Evolutionary conservation across 805 yeast species (phyloP).

Genomic region (Candida schatavii): DNA sequence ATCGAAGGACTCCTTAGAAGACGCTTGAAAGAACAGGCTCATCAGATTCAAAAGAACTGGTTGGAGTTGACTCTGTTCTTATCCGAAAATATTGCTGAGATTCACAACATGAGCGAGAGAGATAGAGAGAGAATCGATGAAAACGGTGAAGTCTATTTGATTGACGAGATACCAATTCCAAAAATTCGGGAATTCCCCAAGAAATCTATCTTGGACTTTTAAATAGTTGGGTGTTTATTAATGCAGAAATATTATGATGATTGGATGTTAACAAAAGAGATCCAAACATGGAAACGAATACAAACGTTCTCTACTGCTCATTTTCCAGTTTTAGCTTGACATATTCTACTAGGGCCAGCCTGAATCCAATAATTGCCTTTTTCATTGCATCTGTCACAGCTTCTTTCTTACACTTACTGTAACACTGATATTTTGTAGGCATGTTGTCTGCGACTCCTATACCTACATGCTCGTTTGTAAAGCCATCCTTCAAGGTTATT

Average conservation of each 20-base stretch:
- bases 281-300: too few relatives aligned
- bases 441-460: slow-evolving; percentile 31
- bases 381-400: slow-evolving; percentile 47
- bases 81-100: slow-evolving; percentile 64
- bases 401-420: slow-evolving; percentile 43
- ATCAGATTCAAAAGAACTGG: slow-evolving; percentile 70
- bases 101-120: slow-evolving; percentile 75
- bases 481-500: slow-evolving; percentile 44
- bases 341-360: slow-evolving; percentile 23
- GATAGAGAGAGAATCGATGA: slow-evolving; percentile 90
- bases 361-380: slow-evolving; percentile 38
- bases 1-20: slow-evolving; percentile 77
- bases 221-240: slow-evolving; percentile 5
- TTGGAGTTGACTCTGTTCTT: slow-evolving; percentile 54
- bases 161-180: slow-evolving; percentile 77
- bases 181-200: slow-evolving; percentile 59
- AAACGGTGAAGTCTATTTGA: slow-evolving; percentile 74
- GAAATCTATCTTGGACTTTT: slow-evolving; percentile 58
- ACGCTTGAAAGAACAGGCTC: slow-evolving; percentile 72
- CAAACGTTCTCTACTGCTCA: too few relatives aligned
- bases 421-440: slow-evolving; percentile 33
- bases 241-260: not conserved
- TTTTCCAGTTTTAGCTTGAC: slow-evolving; percentile 13
- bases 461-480: slow-evolving; percentile 37
- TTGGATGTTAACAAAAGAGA: too few relatives aligned